Percentiles rank a stretch among this genome's conserved stretches.
phyloP scores from a whole-genome alignment of 345 rosid species.

The Boechera stricta region DNA sequence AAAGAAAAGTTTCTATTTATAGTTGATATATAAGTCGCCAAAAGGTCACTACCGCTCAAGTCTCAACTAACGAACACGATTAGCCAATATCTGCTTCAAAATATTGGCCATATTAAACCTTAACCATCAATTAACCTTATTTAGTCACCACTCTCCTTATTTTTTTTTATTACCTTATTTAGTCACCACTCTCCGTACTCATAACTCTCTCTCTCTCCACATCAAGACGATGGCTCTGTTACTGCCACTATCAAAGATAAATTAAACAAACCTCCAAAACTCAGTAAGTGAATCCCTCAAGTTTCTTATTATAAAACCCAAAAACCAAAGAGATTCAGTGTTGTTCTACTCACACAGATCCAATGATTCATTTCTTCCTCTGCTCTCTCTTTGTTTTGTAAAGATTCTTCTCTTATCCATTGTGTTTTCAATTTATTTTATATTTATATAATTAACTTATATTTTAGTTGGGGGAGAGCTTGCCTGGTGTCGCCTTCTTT shows the following conservation, averaged over 20 bases:
- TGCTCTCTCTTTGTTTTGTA: constrained; percentile 21
- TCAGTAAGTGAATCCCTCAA: not conserved
- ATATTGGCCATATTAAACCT: too few species aligned
- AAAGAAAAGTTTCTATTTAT: too few species aligned
- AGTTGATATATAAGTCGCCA: too few species aligned
- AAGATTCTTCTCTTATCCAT: constrained; percentile 42
- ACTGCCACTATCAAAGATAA: constrained; percentile 15
- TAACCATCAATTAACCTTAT: too few species aligned
- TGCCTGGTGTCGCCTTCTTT: constrained; percentile 44
- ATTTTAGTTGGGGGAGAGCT: constrained; percentile 42
- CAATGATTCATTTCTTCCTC: constrained; percentile 7
- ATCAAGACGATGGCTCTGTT: constrained; percentile 32
- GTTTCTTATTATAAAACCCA: not conserved
- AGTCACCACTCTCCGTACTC: not conserved
- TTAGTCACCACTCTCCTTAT: too few species aligned
- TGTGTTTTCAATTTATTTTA: not conserved
- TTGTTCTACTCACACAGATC: constrained; percentile 17
- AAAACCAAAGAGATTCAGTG: constrained; percentile 1
- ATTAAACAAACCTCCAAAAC: constrained; percentile 28
- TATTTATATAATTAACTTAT: not conserved
- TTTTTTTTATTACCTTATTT: too few species aligned
- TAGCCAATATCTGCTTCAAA: too few species aligned
- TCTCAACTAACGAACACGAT: too few species aligned
- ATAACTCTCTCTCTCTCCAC: not conserved
- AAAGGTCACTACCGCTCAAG: too few species aligned